Conservation (phyloP, 2,329 filamentous ascomycete species). For the Emmonsiellopsis sp. region DNA sequence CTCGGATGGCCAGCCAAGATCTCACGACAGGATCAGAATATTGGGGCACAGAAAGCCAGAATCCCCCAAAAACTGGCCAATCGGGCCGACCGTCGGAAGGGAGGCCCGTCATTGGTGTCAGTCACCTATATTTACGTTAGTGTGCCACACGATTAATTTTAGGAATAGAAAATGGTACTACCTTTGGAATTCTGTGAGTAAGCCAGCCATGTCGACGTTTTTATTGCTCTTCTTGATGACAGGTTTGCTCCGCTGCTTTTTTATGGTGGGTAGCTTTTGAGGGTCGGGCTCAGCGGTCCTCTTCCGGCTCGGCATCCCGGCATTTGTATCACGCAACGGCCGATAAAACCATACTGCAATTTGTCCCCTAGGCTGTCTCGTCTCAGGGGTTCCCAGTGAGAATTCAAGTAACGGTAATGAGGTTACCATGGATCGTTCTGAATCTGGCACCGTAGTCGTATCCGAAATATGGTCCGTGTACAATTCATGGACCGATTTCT, state of each 20-base stretch:
- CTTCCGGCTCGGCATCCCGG: neutral
- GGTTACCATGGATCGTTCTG: neutral
- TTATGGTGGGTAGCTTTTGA: slow-evolving; percentile 6
- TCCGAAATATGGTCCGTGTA: neutral
- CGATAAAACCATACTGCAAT: neutral
- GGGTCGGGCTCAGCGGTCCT: neutral
- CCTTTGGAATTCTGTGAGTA: slow-evolving; percentile 24
- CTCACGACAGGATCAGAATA: too few relatives aligned
- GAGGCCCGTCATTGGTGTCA: too few relatives aligned
- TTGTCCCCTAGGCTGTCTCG: neutral
- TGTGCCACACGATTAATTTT: neutral
- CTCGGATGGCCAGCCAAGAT: too few relatives aligned
- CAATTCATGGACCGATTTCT: neutral
- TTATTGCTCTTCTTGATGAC: slow-evolving; percentile 20
- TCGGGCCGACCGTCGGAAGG: too few relatives aligned
- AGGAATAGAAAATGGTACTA: neutral
- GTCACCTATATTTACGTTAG: neutral
- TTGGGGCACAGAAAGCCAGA: too few relatives aligned
- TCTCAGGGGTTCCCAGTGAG: slow-evolving; percentile 1
- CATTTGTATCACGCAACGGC: neutral
- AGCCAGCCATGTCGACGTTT: slow-evolving; percentile 17
- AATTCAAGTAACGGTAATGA: slow-evolving; percentile 2
- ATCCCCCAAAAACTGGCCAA: too few relatives aligned
- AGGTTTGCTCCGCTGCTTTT: neutral
- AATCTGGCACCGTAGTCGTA: too few relatives aligned